Evolutionary conservation across 73 alveolate species (phyloP).

Genomic region (Paramecium biaurelia): DNA sequence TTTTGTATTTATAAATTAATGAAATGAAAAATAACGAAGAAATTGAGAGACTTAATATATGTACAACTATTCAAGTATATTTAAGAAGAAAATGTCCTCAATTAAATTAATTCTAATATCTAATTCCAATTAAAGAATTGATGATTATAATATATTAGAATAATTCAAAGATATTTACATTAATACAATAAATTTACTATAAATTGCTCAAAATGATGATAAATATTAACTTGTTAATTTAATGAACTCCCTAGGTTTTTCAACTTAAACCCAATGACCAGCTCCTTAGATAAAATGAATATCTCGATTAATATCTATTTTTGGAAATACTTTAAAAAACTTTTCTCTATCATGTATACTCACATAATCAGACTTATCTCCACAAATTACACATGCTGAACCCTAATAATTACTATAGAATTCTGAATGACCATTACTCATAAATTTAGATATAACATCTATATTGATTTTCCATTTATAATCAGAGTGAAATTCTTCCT

Average conservation of each 20-base stretch:
- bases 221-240: not conserved
- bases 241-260: conserved; percentile 48
- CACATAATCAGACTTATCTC: conserved; percentile 49
- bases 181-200: not conserved
- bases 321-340: not conserved
- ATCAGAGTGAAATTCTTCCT: not conserved
- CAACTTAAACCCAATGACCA: conserved; percentile 59
- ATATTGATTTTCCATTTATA: not conserved
- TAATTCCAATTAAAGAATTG: no score
- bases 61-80: no score
- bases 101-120: no score
- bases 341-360: not conserved
- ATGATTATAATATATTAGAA: no score
- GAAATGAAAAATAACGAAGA: no score
- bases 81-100: no score
- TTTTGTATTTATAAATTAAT: no score
- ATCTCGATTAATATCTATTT: not conserved
- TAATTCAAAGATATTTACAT: not conserved
- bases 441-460: not conserved
- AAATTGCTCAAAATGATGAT: not conserved
- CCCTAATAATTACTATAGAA: not conserved
- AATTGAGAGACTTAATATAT: no score
- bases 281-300: conserved; percentile 50
- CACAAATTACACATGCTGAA: not conserved
- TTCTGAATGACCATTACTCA: not conserved